These are phyloP conservation scores for Chaetomium olivaceum DNA, from an alignment of 2,329 filamentous ascomycete species.

Conservation along the genomic window DNA sequence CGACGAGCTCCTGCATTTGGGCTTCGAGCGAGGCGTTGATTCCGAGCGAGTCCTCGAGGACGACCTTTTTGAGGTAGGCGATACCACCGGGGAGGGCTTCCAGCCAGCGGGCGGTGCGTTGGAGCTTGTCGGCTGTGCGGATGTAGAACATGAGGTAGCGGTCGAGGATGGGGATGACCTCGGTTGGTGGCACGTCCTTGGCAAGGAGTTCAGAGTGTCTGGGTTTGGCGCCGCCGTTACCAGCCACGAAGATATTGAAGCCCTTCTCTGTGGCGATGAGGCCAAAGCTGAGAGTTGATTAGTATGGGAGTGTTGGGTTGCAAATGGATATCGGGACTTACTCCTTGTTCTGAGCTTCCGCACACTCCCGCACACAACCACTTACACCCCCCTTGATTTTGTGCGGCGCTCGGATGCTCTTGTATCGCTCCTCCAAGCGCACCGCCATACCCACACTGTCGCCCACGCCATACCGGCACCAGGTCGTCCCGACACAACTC, in stretches of 20 bases:
- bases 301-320: conserved; percentile 1
- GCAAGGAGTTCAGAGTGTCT: conserved; percentile 79
- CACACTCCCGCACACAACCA: conserved; percentile 89
- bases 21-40: conserved; percentile 81
- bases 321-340: conserved; percentile 42
- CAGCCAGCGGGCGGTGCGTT: conserved; percentile 85
- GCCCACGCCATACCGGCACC: conserved; percentile 86
- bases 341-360: conserved; percentile 92
- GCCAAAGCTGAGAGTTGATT: conserved; percentile 62
- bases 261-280: conserved; percentile 91
- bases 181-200: conserved; percentile 80
- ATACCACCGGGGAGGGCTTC: conserved; percentile 82
- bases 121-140: conserved; percentile 84
- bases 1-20: conserved; percentile 85
- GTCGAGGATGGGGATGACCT: conserved; percentile 81
- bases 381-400: conserved; percentile 91
- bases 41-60: conserved; percentile 82
- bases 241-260: conserved; percentile 88
- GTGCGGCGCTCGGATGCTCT: conserved; percentile 84
- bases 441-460: conserved; percentile 92
- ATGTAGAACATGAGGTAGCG: conserved; percentile 94
- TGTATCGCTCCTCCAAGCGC: conserved; percentile 84
- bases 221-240: conserved; percentile 86
- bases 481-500: conserved; percentile 86
- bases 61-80: conserved; percentile 76